Evolutionary conservation across 306 rosid genomes (phyloP), one percentile per base, ranked within the genome.

Genomic region (Quercus engelmannii): DNA sequence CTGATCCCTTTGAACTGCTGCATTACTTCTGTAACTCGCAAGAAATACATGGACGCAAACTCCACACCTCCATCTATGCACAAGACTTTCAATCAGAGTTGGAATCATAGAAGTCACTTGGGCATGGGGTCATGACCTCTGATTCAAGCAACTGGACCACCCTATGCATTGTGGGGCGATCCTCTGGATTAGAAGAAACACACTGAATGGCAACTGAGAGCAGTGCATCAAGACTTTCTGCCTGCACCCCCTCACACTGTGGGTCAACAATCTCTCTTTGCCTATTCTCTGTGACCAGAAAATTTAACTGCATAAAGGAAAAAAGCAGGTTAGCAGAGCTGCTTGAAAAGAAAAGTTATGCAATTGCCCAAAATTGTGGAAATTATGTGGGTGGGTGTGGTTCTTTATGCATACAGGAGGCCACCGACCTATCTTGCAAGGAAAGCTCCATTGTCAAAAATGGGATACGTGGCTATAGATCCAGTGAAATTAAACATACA

Each of bases 51-150:
- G 73, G 78, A 78, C 62, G 80, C 83, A 75, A 59, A 61, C 71
- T 73, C 80, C 26, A 77, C 77, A 72, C 69, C 73, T 56, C 31
- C 57, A 18, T 62, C n/a, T 75, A 64, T 65, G 83, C 68, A 56
- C 52, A 73, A 8, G 75, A 35, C 67, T 70, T 80, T 86, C 79
- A 96, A 14, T 95, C 99, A 13, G 97, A 90, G 85, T 69, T 89
- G 70, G 98, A 88, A 81, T 91, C 99, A 26, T 89, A 96, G 80
- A 91, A 96, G 81, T 96, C 98, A 74, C 99, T 93, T 64, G 96
- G 98, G 92, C 98, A 96, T 9, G 98, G 99, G 69, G 99, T 91
- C 92, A 90, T 87, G 77, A 96, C 93, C 86, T 96, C 99, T 30
- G 99, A 87, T 86, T 96, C 99, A 74, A 96, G 93, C 74, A 93